These are phyloP conservation scores for Vitellaria paradoxa DNA, from an alignment of 179 eudicot species.

Conservation along the genomic window DNA sequence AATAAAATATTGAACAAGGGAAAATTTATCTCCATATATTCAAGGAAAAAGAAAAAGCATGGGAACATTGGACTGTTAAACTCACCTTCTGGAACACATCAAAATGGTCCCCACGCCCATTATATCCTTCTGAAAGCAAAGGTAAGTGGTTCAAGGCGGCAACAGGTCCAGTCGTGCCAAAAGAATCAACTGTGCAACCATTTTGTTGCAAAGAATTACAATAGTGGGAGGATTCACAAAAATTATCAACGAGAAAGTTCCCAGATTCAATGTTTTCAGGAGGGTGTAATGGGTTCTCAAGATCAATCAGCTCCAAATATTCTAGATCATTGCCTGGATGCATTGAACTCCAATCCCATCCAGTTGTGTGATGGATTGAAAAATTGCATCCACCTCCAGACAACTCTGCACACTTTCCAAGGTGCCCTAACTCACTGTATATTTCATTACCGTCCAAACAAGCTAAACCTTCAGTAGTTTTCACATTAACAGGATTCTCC, in stretches of 20 bases:
- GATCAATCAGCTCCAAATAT: slow-evolving; percentile 10
- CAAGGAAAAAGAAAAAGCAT: background rate
- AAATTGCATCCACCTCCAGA: background rate
- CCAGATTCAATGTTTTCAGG: background rate
- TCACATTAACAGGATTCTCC: background rate
- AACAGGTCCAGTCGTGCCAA: background rate
- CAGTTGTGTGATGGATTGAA: background rate
- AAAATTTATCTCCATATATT: too few species aligned
- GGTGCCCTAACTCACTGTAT: background rate
- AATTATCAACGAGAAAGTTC: background rate
- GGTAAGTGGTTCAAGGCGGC: background rate
- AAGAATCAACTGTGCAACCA: background rate
- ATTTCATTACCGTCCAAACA: background rate
- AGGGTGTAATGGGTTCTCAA: background rate
- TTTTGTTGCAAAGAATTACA: background rate
- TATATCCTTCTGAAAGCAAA: background rate
- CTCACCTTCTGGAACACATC: slow-evolving; percentile 1
- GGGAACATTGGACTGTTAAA: background rate
- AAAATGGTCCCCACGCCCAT: background rate
- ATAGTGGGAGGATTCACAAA: background rate
- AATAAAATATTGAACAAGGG: too few species aligned
- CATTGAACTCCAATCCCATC: background rate
- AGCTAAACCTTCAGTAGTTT: background rate
- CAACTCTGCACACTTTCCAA: background rate
- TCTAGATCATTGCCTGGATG: background rate